These are phyloP conservation scores for Claviceps africana DNA, from an alignment of 2,329 filamentous ascomycete species.

Conservation along the genomic window DNA sequence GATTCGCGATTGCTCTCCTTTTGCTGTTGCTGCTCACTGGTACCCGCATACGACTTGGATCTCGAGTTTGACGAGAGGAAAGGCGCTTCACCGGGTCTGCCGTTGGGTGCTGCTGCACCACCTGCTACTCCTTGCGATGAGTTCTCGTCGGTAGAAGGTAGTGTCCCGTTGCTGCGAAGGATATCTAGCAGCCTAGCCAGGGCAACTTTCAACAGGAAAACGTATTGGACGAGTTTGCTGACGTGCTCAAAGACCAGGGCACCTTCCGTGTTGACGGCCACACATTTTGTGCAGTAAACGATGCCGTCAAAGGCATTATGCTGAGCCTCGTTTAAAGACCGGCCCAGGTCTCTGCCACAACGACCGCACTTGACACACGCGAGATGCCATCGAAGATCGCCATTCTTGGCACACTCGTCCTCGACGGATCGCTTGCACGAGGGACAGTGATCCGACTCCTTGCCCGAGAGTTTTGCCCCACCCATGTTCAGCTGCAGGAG, in stretches of 20 bases:
- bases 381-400: slow-evolving; percentile 70
- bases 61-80: slow-evolving; percentile 49
- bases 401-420: slow-evolving; percentile 72
- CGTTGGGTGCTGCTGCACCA: not conserved
- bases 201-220: slow-evolving; percentile 83
- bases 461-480: slow-evolving; percentile 53
- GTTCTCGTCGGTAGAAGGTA: slow-evolving; percentile 65
- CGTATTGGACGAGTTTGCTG: slow-evolving; percentile 82
- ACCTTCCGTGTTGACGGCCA: slow-evolving; percentile 38
- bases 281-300: slow-evolving; percentile 59
- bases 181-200: slow-evolving; percentile 81
- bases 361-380: slow-evolving; percentile 66
- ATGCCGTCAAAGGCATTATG: slow-evolving; percentile 55
- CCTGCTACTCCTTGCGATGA: slow-evolving; percentile 8
- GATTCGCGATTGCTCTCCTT: slow-evolving; percentile 48
- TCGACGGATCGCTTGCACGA: slow-evolving; percentile 79
- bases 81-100: slow-evolving; percentile 16
- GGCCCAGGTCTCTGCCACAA: slow-evolving; percentile 50
- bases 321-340: slow-evolving; percentile 52
- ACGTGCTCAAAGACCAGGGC: slow-evolving; percentile 52
- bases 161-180: slow-evolving; percentile 65
- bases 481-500: slow-evolving; percentile 52
- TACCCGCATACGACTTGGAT: slow-evolving; percentile 60
- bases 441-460: slow-evolving; percentile 73
- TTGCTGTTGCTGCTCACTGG: slow-evolving; percentile 23